Evolutionary conservation across 1,284 basidiomycete genomes (phyloP), one percentile per base, ranked within the genome.

Genomic region (Ceratobasidium sp.): DNA sequence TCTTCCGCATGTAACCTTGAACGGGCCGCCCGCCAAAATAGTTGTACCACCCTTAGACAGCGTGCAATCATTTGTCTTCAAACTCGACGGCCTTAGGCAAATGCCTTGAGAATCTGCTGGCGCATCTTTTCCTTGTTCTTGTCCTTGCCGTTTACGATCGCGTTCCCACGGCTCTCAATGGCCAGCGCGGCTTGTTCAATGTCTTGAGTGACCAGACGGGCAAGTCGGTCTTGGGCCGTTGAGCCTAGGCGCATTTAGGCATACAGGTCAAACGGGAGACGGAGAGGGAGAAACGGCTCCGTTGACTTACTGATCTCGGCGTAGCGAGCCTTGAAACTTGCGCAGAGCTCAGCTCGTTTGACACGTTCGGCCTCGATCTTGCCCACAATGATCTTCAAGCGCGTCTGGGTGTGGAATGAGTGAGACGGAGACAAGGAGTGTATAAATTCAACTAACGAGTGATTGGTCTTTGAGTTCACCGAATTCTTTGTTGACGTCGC

Each of bases 71-170:
- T 66, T 66, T 42, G 2, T 3, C 23, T 66, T 66, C 17, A 51
- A 28, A 51, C 61, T 47, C 26, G 23, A 54, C 6, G 4, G n/a
- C n/a, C n/a, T 28, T 60, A 71, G 28, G 68, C 68, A 47, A 71
- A 71, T 28, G 68, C 68, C 54, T 71, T 60, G 53, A 71, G 68
- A 8, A 71, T 71, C 54, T 71, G 53, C 53, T 71, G 53, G 54
- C 68, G 68, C 68, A 71, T 58, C 33, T 71, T 71, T 35, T 49
- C 68, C 68, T 71, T 71, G 31, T 45, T 53, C 54, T 60, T 71
- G 54, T 71, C 68, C 42, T 71, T 71, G 31, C 68, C 68, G 39
- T 60, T 71, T 31, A 71, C 47, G 26, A 71, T 39, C 37, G 39
- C 68, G 35, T 71, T 39, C 15, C 51, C 68, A 15, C 68, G 54